These are phyloP conservation scores for Crucibulum laeve DNA, from an alignment of 768 basidiomycete species.

Conservation along the genomic window DNA sequence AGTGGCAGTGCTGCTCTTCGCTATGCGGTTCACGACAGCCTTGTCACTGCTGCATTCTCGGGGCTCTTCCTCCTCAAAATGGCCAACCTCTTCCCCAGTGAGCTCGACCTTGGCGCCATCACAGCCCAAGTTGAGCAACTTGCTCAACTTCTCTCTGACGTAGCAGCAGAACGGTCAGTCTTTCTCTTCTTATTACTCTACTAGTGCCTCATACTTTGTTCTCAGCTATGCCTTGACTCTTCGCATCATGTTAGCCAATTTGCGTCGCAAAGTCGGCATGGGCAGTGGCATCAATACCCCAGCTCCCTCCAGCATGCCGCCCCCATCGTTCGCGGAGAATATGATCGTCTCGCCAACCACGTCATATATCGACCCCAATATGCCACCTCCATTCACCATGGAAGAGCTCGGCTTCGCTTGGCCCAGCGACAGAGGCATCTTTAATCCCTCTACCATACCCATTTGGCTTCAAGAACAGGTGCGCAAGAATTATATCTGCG, in stretches of 20 bases:
- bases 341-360: constrained; percentile 54
- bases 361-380: constrained; percentile 47
- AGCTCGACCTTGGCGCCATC: constrained; percentile 74
- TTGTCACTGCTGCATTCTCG: constrained; percentile 89
- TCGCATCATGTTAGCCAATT: constrained; percentile 89
- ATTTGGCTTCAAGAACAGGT: constrained; percentile 91
- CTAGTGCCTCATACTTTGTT: not conserved
- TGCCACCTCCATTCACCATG: constrained; percentile 70
- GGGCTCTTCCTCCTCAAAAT: constrained; percentile 91
- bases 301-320: constrained; percentile 41
- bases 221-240: constrained; percentile 82
- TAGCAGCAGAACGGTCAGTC: constrained; percentile 81
- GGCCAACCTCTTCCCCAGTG: constrained; percentile 87
- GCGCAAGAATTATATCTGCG: constrained; percentile 1
- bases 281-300: constrained; percentile 42
- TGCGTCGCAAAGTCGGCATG: constrained; percentile 83
- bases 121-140: constrained; percentile 86
- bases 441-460: constrained; percentile 83
- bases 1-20: constrained; percentile 71
- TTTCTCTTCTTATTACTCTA: not conserved
- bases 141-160: constrained; percentile 85
- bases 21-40: constrained; percentile 90
- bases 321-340: constrained; percentile 48
- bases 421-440: constrained; percentile 58
- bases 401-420: constrained; percentile 81